Base-by-base conservation (phyloP, 345 rosid genomes). In the Diplotaxis tenuifolia region DNA sequence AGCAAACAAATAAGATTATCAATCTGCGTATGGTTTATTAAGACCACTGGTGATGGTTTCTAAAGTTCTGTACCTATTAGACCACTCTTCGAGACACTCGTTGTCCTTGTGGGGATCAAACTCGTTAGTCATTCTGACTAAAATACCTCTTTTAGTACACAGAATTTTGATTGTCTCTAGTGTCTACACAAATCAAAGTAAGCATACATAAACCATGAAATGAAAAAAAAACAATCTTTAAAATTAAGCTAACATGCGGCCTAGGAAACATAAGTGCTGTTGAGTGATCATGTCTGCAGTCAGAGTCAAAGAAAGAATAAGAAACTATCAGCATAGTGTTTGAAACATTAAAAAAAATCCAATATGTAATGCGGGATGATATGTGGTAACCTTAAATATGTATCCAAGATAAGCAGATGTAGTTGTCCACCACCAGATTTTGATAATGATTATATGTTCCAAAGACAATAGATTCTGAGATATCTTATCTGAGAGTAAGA, bases 321-420 rank as follows among this genome's bases (percentile, higher is more conserved):
- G n/a, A n/a, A n/a, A n/a, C n/a, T n/a, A 25, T 71, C 38, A 50
- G 36, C 14, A 65, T 7, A 49, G 34, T 36, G 42, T 36, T 36
- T 36, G 42, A 36, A 36, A 36, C 42, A 36, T 36, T n/a, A n/a
- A n/a, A 28, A 19, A 29, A 32, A 14, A n/a, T 3, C 32, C 21
- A 7, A 9, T 18, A 0, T 18, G 34, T 32, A 25, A 47, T 38
- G 67, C 71, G 2, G 27, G 53, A 63, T 56, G 71, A 70, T 68
- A 9, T 61, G 71, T 65, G 52, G 4, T 66, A 92, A 38, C 97
- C 97, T 76, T 88, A 81, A 86, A 87, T 70, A 82, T 55, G 98
- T 85, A 78, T 95, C 99, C 83, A 95, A 81, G 75, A 87, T 90
- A 55, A 92, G 96, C 73, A 90, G 93, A 83, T 95, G 94, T 86